These are phyloP conservation scores for Fusarium sp. DNA, from an alignment of 2,329 filamentous ascomycete genomes.

Conservation along the genomic window DNA sequence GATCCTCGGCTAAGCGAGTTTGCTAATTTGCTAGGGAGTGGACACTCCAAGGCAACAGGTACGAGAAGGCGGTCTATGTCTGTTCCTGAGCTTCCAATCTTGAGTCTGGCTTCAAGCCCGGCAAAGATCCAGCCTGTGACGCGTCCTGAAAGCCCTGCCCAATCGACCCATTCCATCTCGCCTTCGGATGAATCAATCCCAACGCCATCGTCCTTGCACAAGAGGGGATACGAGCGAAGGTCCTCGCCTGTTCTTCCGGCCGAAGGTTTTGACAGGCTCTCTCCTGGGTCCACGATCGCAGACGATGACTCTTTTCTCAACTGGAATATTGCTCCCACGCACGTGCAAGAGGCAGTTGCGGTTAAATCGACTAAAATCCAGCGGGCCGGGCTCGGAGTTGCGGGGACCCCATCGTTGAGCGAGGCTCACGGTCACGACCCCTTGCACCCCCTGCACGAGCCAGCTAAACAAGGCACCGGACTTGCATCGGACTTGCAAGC, in stretches of 20 bases:
- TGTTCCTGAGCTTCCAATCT: conserved; percentile 39
- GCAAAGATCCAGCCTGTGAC: conserved; percentile 6
- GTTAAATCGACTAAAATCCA: conserved; percentile 45
- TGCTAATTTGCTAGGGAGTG: conserved; percentile 17
- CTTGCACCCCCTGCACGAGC: conserved; percentile 59
- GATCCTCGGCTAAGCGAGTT: conserved; percentile 61
- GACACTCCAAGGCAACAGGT: conserved; percentile 25
- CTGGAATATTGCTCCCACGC: conserved; percentile 62
- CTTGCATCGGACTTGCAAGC: conserved; percentile 17
- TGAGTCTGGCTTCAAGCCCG: conserved; percentile 7
- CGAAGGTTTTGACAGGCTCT: conserved; percentile 47
- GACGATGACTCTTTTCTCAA: conserved; percentile 59
- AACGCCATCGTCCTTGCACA: conserved; percentile 15
- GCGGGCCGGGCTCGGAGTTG: conserved; percentile 32
- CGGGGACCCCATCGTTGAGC: conserved; percentile 28
- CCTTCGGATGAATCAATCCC: conserved; percentile 12
- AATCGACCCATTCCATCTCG: conserved; percentile 13
- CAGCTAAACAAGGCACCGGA: conserved; percentile 20
- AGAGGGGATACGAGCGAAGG: conserved; percentile 48
- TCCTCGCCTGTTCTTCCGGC: conserved; percentile 64
- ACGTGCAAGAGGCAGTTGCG: conserved; percentile 56
- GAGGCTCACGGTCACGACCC: conserved; percentile 49
- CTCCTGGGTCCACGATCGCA: conserved; percentile 50
- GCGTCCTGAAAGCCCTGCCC: not conserved
- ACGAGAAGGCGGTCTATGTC: conserved; percentile 44